These are phyloP conservation scores for Gorgonomyces haynaldii DNA, from an alignment of 192 early-diverging fungal genomes.

Conservation along the genomic window DNA sequence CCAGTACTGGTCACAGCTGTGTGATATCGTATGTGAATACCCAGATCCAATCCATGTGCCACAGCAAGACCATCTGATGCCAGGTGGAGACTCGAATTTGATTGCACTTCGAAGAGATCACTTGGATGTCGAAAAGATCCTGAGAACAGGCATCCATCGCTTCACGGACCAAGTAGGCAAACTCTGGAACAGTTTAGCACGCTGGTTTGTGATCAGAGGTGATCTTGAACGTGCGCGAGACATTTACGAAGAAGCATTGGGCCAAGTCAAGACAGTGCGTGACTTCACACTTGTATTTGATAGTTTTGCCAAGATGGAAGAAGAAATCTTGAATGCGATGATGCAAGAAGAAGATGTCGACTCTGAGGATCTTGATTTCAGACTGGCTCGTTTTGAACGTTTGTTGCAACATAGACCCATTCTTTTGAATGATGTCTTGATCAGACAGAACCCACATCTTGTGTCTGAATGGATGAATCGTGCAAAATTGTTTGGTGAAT, in stretches of 20 bases:
- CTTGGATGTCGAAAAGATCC: slow-evolving; percentile 65
- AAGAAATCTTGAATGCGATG: slow-evolving; percentile 57
- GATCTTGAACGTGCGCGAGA: slow-evolving; percentile 83
- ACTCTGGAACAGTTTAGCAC: slow-evolving; percentile 76
- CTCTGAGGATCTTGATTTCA: slow-evolving; percentile 66
- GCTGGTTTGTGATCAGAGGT: slow-evolving; percentile 61
- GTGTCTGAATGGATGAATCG: slow-evolving; percentile 88
- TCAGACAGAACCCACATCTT: slow-evolving; percentile 83
- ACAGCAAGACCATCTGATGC: slow-evolving; percentile 30
- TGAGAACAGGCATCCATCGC: slow-evolving; percentile 71
- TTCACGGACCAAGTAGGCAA: slow-evolving; percentile 80
- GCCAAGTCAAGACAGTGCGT: slow-evolving; percentile 63
- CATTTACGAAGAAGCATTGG: slow-evolving; percentile 87
- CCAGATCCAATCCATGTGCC: slow-evolving; percentile 42
- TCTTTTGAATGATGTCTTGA: slow-evolving; percentile 82
- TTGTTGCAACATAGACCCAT: slow-evolving; percentile 87
- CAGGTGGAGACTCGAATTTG: slow-evolving; percentile 9
- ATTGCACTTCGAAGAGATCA: slow-evolving; percentile 27
- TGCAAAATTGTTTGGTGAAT: slow-evolving; percentile 53
- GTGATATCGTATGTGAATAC: slow-evolving; percentile 65
- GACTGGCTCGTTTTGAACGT: slow-evolving; percentile 74
- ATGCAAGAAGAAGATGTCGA: slow-evolving; percentile 48
- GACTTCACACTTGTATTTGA: slow-evolving; percentile 97
- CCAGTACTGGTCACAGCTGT: slow-evolving; percentile 76
- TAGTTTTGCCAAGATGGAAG: slow-evolving; percentile 87